Conservation (phyloP, 805 yeast genomes). For the Candida insectorum region DNA sequence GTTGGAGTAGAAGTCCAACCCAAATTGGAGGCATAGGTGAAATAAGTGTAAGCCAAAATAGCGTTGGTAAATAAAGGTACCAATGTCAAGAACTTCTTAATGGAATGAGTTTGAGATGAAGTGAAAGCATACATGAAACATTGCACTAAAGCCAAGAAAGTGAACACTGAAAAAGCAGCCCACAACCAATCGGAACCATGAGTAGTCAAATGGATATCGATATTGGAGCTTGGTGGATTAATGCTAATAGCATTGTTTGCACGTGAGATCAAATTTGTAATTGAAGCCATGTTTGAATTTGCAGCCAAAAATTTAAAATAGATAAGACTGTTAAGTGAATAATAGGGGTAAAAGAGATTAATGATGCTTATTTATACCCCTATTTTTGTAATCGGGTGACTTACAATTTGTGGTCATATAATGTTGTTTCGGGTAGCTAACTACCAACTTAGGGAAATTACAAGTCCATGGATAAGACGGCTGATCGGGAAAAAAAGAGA, state of each 20-base stretch:
- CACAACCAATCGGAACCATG: conserved; percentile 70
- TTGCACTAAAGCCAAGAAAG: conserved; percentile 30
- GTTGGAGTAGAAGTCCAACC: conserved; percentile 49
- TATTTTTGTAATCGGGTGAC: too few species aligned
- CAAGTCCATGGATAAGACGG: too few species aligned
- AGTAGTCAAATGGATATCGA: conserved; percentile 50
- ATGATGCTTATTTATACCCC: too few species aligned
- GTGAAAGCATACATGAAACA: conserved; percentile 22
- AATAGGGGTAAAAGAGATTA: too few species aligned
- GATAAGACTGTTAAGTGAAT: too few species aligned
- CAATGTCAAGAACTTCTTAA: conserved; percentile 32
- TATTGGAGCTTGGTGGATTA: conserved; percentile 36
- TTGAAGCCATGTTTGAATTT: conserved; percentile 3
- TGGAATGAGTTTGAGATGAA: conserved; percentile 18
- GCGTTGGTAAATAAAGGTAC: conserved; percentile 43
- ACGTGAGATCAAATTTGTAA: conserved; percentile 7
- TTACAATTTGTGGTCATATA: too few species aligned
- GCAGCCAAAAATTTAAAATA: too few species aligned
- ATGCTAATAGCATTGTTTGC: conserved; percentile 39
- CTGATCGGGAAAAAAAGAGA: too few species aligned
- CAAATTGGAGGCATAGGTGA: conserved; percentile 54
- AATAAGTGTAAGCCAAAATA: conserved; percentile 47
- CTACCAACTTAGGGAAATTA: too few species aligned
- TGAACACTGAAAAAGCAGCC: conserved; percentile 55
- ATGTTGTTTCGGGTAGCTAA: too few species aligned